phyloP scores from a whole-genome alignment of 805 yeast genomes.

The Candida silvicultrix region DNA sequence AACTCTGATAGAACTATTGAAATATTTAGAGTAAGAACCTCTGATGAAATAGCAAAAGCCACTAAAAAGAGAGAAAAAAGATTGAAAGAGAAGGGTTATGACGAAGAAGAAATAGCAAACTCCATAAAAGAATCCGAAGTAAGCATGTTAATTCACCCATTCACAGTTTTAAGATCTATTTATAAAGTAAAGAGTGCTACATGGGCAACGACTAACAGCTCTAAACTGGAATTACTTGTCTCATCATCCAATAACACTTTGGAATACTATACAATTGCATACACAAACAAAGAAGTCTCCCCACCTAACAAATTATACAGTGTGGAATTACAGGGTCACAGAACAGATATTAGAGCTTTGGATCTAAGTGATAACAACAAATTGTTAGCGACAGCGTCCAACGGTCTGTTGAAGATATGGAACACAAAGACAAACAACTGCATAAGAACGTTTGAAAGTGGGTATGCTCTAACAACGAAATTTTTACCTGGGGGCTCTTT shows the following conservation, averaged over 20 bases:
- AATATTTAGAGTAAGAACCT: conserved; percentile 66
- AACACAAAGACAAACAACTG: conserved; percentile 68
- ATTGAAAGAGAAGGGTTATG: conserved; percentile 61
- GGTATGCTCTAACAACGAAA: conserved; percentile 73
- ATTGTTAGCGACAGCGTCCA: conserved; percentile 82
- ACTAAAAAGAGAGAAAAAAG: conserved; percentile 72
- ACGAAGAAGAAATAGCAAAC: conserved; percentile 51
- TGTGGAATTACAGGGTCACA: conserved; percentile 78
- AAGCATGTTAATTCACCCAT: conserved; percentile 59
- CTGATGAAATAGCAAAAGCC: conserved; percentile 75
- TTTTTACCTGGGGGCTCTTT: conserved; percentile 91
- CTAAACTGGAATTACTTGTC: conserved; percentile 53
- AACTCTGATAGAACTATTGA: conserved; percentile 80
- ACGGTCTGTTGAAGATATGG: conserved; percentile 87
- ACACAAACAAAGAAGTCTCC: conserved; percentile 45
- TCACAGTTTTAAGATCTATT: conserved; percentile 57
- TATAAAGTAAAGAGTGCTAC: conserved; percentile 58
- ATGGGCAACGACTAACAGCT: conserved; percentile 49
- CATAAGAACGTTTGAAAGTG: conserved; percentile 81
- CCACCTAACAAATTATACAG: conserved; percentile 43
- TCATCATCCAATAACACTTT: conserved; percentile 70
- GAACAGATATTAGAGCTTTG: conserved; percentile 81
- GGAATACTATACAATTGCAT: conserved; percentile 63
- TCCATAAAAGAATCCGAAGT: conserved; percentile 42
- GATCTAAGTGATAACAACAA: conserved; percentile 78